Evolutionary conservation across 2,329 filamentous ascomycete genomes (phyloP).

Genomic region (Colletotrichum spinosum): DNA sequence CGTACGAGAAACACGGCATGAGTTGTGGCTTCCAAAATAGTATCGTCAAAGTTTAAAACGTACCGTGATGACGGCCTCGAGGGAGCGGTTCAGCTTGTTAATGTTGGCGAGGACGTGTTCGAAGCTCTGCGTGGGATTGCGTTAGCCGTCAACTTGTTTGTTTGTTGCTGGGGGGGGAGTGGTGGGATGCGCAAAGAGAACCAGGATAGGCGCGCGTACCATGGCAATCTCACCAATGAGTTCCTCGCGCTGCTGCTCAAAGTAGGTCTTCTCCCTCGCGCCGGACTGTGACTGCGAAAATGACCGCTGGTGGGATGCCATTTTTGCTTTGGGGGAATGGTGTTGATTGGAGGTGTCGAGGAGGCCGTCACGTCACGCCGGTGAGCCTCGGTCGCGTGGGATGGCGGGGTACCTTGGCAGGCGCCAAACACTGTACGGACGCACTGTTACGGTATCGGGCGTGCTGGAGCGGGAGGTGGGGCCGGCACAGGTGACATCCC

Average conservation of each 20-base stretch:
- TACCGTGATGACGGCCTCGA: constrained; percentile 92
- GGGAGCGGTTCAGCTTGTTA: constrained; percentile 91
- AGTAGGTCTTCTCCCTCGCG: constrained; percentile 68
- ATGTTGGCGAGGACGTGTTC: constrained; percentile 95
- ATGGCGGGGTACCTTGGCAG: too few species aligned
- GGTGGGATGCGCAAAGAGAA: background rate
- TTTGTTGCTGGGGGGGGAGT: background rate
- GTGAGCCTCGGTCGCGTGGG: too few species aligned
- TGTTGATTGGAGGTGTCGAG: background rate
- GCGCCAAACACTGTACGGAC: too few species aligned
- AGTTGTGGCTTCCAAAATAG: background rate
- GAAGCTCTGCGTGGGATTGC: constrained; percentile 65
- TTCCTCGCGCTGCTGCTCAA: constrained; percentile 80
- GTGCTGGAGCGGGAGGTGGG: too few species aligned
- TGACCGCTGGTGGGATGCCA: constrained; percentile 38
- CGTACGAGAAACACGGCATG: too few species aligned
- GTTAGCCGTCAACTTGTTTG: background rate
- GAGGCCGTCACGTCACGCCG: too few species aligned
- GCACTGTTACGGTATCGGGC: too few species aligned
- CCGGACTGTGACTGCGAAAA: constrained; percentile 35
- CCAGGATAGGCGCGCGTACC: constrained; percentile 54
- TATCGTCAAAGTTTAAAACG: background rate
- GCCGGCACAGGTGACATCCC: too few species aligned
- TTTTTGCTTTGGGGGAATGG: constrained; percentile 1
- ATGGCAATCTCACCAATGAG: constrained; percentile 79